These are phyloP conservation scores for Suillus subluteus DNA, from an alignment of 768 basidiomycete genomes.

Conservation along the genomic window DNA sequence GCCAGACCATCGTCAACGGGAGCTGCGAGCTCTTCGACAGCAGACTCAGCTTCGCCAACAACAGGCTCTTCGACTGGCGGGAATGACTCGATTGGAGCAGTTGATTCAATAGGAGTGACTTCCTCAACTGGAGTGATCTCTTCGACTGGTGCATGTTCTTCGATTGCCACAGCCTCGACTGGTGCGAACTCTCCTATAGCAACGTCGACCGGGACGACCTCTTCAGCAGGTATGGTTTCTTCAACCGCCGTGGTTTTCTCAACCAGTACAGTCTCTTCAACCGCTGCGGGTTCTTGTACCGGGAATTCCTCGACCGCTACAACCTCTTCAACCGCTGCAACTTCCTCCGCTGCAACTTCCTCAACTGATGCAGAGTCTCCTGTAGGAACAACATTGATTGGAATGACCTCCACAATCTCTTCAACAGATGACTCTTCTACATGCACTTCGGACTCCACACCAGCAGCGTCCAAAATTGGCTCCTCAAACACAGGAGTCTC, in stretches of 20 bases:
- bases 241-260: constrained; percentile 1
- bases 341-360: background rate
- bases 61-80: background rate
- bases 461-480: background rate
- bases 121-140: background rate
- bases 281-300: background rate
- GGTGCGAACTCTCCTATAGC: constrained; percentile 1
- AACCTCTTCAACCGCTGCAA: background rate
- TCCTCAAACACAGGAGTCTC: background rate
- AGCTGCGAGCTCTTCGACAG: background rate
- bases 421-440: background rate
- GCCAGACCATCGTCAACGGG: background rate
- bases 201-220: background rate
- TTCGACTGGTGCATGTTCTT: background rate
- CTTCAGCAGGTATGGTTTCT: background rate
- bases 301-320: background rate
- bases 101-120: background rate
- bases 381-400: background rate
- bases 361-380: background rate
- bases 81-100: background rate
- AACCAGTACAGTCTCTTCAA: background rate
- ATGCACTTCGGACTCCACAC: background rate
- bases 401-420: background rate
- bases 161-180: background rate
- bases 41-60: background rate